Base-by-base conservation (phyloP, 1,284 basidiomycete genomes). In the Meira miltonrushii region DNA sequence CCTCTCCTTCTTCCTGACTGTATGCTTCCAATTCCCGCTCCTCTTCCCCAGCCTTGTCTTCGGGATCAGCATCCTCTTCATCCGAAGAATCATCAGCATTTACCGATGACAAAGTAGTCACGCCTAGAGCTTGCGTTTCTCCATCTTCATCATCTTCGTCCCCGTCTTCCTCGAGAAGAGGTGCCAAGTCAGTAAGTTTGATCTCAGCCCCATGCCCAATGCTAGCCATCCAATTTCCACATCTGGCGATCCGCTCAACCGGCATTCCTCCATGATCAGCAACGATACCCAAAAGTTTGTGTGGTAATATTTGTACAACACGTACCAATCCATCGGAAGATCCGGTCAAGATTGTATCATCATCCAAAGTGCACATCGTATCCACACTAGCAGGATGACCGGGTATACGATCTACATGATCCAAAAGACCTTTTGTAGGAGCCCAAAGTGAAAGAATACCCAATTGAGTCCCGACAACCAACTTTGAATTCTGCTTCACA, bases 391-490 rank as follows among this genome's bases (percentile, higher is more conserved):
- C 87, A 11, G 69, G 78, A 57, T 71, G 95, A 85, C 90, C 93
- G 33, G 91, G 89, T 54, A 96, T 85, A 39, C 93, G 85, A 79
- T 96, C 93, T 3, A 96, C 90, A 73, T 91, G 92, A 77, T 96
- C 93, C 2, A 86, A 87, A 85, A 90, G 90, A 1, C 92, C 93
- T 64, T 85, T 87, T 46, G 82, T 86, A 15, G 89, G 85, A 72
- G 92, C 90, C 82, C 93, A 96, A 54, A 96, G 84, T 2, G 88
- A 90, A 3, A 97, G 80, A n/a, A 93, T 87, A 51, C 93, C 93
- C 17, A 90, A 79, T 65, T 94, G 92, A 0, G 91, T 92, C 8
- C 93, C 93, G 1, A 95, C 88, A 3, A 92, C 86, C 12, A 88
- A 82, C 79, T 95, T 95, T 11, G 23, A 79, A 83, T 48, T 73